Base-by-base conservation (phyloP, 768 basidiomycete genomes). In the Suillus variegatus region DNA sequence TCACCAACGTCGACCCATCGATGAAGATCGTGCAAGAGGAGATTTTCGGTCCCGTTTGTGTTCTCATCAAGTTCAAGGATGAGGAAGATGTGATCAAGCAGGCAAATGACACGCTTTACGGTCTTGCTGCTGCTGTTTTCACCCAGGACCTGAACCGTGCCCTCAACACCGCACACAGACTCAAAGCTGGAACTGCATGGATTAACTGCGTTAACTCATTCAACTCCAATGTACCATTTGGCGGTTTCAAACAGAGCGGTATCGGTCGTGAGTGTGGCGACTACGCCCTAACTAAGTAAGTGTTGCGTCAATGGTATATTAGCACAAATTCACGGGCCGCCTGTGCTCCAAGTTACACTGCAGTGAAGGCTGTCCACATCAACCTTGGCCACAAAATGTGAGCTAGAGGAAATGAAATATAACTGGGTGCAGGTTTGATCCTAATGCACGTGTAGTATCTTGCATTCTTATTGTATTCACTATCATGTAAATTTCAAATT, bases 81-180 rank as follows among this genome's bases (percentile, higher is more conserved):
- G 32, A 32, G 32, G 32, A 85, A 69, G 86, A 92, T 64, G 88
- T 87, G 49, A 78, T 93, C 69, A 77, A 75, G 57, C 83, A 86
- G 72, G 97, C 94, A 35, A 99, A 99, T 78, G 90, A 97, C 74
- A 90, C 92, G 0, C 71, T 80, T 60, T 97, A 95, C 76, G 96
- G 96, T 65, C 86, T 97, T 54, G 94, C 94, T 16, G 88, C 92
- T 2, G 91, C 91, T 13, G 88, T 99, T 63, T 97, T 95, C 83
- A 88, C 91, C 43, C 82, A 86, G 72, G 84, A 96, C 77, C 77
- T 97, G 79, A 86, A 84, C 68, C 84, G 90, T 35, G 94, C 92
- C 0, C 77, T 96, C 62, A 79, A 80, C 65, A 86, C 88, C 2
- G 91, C 93, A 13, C 88, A 93, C 74, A 82, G 78, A 65, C 80